A percentile compares a stretch with the other conserved stretches of the same genome.
Conservation (phyloP, 768 basidiomycete species). For the Mycena galopus region DNA sequence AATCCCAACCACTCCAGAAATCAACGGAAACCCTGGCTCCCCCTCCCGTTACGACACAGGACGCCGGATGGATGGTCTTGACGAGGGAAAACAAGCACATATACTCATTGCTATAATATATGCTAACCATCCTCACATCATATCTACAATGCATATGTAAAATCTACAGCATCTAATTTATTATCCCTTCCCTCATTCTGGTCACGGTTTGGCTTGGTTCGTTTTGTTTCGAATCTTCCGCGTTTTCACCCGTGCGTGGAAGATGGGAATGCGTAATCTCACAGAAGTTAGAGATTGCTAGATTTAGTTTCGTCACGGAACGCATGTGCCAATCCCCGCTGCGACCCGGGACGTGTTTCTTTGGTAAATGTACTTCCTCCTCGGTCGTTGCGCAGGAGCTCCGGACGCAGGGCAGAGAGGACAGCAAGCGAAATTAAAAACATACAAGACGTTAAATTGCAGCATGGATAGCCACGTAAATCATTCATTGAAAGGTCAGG, state of each 20-base stretch:
- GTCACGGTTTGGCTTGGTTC: conserved; percentile 21
- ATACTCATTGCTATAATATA: conserved; percentile 8
- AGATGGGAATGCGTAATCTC: background rate
- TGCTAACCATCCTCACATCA: background rate
- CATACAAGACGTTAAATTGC: background rate
- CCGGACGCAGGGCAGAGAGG: background rate
- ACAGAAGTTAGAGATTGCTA: background rate
- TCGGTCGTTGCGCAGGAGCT: background rate
- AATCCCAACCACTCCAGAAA: conserved; percentile 38
- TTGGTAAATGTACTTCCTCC: background rate
- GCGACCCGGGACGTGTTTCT: background rate
- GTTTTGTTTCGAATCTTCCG: background rate
- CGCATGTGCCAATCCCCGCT: background rate
- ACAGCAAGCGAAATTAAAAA: conserved; percentile 28
- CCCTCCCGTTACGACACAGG: conserved; percentile 55
- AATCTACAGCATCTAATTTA: conserved; percentile 23
- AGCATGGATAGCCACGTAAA: background rate
- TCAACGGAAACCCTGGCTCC: conserved; percentile 49
- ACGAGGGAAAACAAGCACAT: conserved; percentile 18
- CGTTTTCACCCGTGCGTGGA: background rate
- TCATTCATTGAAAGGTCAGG: background rate
- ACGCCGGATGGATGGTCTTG: conserved; percentile 56
- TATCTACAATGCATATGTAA: conserved; percentile 20
- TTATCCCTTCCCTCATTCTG: conserved; percentile 3
- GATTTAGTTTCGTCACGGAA: conserved; percentile 9